Conservation (phyloP, 2,329 filamentous ascomycete genomes). For the Aspergillus pseudoglaucus region DNA sequence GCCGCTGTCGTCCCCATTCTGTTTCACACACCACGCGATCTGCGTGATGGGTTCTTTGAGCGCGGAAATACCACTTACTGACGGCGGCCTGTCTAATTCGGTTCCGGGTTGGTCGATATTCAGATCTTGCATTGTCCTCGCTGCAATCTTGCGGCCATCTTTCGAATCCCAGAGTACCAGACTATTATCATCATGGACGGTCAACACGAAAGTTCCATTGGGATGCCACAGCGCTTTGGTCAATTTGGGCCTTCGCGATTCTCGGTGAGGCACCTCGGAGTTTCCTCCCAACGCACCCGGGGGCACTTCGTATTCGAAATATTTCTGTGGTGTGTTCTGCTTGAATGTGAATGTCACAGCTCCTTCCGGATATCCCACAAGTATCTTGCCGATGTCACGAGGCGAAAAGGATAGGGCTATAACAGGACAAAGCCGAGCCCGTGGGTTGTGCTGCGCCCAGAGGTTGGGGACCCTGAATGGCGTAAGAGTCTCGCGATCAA, state of each 20-base stretch:
- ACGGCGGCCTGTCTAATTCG: conserved; percentile 35
- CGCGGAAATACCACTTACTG: conserved; percentile 46
- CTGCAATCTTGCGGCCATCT: conserved; percentile 76
- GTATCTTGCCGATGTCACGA: conserved; percentile 80
- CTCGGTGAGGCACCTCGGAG: conserved; percentile 55
- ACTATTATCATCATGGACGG: conserved; percentile 82
- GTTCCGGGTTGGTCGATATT: conserved; percentile 63
- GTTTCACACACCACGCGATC: conserved; percentile 88
- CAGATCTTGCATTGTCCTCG: conserved; percentile 68
- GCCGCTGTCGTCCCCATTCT: conserved; percentile 87
- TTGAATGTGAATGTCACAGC: conserved; percentile 93
- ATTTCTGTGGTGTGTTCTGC: conserved; percentile 70
- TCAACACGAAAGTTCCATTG: conserved; percentile 81
- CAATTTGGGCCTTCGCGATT: conserved; percentile 63
- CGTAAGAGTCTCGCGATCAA: conserved; percentile 71
- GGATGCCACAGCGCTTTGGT: conserved; percentile 91
- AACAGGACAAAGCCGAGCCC: conserved; percentile 58
- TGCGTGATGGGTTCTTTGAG: conserved; percentile 69
- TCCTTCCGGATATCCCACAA: conserved; percentile 86
- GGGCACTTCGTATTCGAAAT: conserved; percentile 76
- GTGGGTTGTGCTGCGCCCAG: conserved; percentile 68
- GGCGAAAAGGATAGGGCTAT: conserved; percentile 81
- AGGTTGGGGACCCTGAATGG: conserved; percentile 80
- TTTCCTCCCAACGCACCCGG: conserved; percentile 75
- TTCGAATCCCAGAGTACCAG: conserved; percentile 92